Evolutionary conservation across 2,329 filamentous ascomycete genomes (phyloP).

Genomic region (Apiospora marii): DNA sequence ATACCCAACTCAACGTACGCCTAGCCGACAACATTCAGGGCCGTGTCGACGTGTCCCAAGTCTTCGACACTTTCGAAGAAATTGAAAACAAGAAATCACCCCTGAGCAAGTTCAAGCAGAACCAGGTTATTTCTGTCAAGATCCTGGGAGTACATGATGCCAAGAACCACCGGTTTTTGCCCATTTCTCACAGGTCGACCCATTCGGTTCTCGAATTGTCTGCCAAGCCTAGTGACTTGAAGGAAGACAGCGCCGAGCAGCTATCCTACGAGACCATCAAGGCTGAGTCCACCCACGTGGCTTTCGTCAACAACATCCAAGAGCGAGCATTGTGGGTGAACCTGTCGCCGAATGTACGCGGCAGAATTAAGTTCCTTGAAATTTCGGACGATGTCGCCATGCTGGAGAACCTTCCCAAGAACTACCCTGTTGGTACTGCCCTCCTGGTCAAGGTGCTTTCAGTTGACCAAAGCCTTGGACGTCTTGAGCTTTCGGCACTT

Average conservation of each 20-base stretch:
- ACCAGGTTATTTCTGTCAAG: constrained; percentile 76
- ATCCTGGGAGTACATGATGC: constrained; percentile 90
- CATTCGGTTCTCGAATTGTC: constrained; percentile 90
- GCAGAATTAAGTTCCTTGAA: constrained; percentile 82
- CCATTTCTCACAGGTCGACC: constrained; percentile 83
- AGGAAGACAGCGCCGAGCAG: constrained; percentile 52
- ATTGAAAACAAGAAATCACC: constrained; percentile 85
- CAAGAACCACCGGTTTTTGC: constrained; percentile 88
- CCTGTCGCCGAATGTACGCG: constrained; percentile 85
- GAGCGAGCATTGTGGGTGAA: constrained; percentile 89
- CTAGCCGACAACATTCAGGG: constrained; percentile 88
- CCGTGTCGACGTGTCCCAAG: constrained; percentile 90
- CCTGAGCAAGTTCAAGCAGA: constrained; percentile 74
- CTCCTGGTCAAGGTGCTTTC: constrained; percentile 80
- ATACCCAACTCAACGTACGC: constrained; percentile 90
- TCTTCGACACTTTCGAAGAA: constrained; percentile 88
- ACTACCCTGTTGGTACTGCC: constrained; percentile 91
- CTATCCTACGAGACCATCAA: constrained; percentile 78
- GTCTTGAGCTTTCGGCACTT: constrained; percentile 83
- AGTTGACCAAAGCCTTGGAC: constrained; percentile 76
- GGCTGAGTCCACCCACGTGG: constrained; percentile 75
- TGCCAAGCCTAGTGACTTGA: constrained; percentile 74
- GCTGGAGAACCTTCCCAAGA: constrained; percentile 75
- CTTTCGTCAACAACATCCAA: constrained; percentile 89
- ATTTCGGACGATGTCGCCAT: constrained; percentile 86